These are phyloP conservation scores for Aspergillus nomiae DNA, from an alignment of 2,329 filamentous ascomycete species.

Conservation along the genomic window DNA sequence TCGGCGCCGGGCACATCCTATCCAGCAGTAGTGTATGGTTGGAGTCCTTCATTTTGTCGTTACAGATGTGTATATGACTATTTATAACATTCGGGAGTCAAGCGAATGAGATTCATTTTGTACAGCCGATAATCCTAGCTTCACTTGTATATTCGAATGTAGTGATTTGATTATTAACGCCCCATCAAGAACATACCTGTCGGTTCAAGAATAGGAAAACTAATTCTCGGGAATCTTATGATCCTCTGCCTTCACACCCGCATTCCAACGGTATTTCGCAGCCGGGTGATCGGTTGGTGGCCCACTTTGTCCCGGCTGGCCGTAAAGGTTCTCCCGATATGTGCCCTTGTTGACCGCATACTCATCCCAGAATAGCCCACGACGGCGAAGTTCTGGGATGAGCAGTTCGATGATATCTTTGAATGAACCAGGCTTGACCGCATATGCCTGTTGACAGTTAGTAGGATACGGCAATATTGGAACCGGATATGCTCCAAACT, in stretches of 20 bases:
- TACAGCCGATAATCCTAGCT: accelerated
- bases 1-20: background rate
- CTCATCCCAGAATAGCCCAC: constrained; percentile 51
- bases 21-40: accelerated
- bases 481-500: constrained; percentile 24
- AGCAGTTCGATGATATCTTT: constrained; percentile 68
- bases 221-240: constrained; percentile 31
- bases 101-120: background rate
- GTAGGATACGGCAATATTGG: constrained; percentile 13
- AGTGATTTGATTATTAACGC: background rate
- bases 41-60: accelerated
- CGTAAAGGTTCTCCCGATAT: constrained; percentile 43
- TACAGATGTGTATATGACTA: accelerated
- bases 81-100: background rate
- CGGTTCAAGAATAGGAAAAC: no score
- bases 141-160: background rate
- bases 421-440: constrained; percentile 68
- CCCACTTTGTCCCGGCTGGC: constrained; percentile 34
- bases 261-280: constrained; percentile 40
- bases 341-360: constrained; percentile 41
- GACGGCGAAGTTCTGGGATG: constrained; percentile 62
- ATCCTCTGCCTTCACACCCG: constrained; percentile 35
- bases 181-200: accelerated
- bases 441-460: constrained; percentile 54
- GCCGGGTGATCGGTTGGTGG: constrained; percentile 39